Evolutionary conservation across 2,329 filamentous ascomycete species (phyloP).

Genomic region (Sclerotinia subarctica): DNA sequence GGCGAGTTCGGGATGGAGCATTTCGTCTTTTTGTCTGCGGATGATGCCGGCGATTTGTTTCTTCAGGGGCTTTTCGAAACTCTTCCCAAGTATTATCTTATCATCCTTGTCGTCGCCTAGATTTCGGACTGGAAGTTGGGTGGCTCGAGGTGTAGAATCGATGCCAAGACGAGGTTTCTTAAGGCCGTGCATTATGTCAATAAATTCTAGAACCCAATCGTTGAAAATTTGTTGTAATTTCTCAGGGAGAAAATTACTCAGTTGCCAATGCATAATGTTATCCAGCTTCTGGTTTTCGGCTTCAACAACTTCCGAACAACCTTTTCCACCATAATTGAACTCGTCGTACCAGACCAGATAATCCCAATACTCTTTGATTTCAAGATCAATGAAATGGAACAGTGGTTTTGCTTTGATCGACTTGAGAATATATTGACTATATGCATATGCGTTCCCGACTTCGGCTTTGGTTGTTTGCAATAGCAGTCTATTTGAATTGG

Average conservation of each 20-base stretch:
- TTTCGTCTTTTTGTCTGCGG: slow-evolving; percentile 79
- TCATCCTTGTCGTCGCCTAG: slow-evolving; percentile 57
- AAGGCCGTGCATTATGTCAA: slow-evolving; percentile 85
- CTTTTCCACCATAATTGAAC: slow-evolving; percentile 97
- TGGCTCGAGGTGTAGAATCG: slow-evolving; percentile 54
- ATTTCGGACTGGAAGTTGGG: slow-evolving; percentile 54
- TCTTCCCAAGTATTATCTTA: slow-evolving; percentile 68
- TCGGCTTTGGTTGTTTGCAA: slow-evolving; percentile 96
- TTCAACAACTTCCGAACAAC: slow-evolving; percentile 75
- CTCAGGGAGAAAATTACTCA: slow-evolving; percentile 79
- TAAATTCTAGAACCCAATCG: slow-evolving; percentile 91
- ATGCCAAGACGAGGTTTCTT: slow-evolving; percentile 60
- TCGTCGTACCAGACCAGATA: slow-evolving; percentile 99
- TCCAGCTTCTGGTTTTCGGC: slow-evolving; percentile 77
- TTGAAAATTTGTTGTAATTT: slow-evolving; percentile 82
- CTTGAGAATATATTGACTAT: slow-evolving; percentile 96
- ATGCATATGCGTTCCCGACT: slow-evolving; percentile 93
- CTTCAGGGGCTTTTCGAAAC: slow-evolving; percentile 84
- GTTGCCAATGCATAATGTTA: slow-evolving; percentile 98
- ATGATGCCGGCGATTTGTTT: slow-evolving; percentile 83
- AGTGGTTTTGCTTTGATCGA: slow-evolving; percentile 93
- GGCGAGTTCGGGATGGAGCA: slow-evolving; percentile 83
- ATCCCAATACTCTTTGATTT: slow-evolving; percentile 99
- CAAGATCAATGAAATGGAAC: slow-evolving; percentile 95
- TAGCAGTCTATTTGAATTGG: slow-evolving; percentile 81